Conservation (phyloP, 345 rosid species). For the Eutrema heterophyllum region DNA sequence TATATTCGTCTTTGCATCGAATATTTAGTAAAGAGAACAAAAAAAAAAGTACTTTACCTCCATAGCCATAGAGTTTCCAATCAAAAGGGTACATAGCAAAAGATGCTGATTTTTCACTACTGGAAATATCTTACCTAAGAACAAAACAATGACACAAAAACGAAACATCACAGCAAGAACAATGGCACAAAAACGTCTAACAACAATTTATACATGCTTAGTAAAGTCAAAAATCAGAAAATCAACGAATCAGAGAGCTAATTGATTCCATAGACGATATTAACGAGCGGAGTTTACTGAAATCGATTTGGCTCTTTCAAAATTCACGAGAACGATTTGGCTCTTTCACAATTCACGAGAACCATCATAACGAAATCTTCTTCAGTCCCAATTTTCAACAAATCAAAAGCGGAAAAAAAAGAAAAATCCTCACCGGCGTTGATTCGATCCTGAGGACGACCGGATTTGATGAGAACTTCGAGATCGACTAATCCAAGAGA, state of each 20-base stretch:
- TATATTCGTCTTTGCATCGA: background rate
- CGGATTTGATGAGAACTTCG: constrained; percentile 90
- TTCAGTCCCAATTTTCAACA: background rate
- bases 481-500: constrained; percentile 93
- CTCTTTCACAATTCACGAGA: background rate
- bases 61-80: constrained; percentile 92
- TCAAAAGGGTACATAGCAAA: constrained; percentile 82
- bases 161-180: background rate
- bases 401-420: background rate
- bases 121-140: constrained; percentile 78
- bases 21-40: background rate
- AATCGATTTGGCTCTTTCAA: background rate
- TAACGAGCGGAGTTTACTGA: background rate
- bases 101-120: constrained; percentile 96
- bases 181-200: background rate
- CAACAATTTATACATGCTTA: no score
- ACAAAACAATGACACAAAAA: background rate
- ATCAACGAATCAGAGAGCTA: background rate
- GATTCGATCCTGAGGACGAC: constrained; percentile 81
- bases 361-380: background rate
- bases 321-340: background rate
- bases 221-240: no score
- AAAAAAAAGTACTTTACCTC: constrained; percentile 45
- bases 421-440: constrained; percentile 48
- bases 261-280: background rate